These are phyloP conservation scores for Turritis glabra DNA, from an alignment of 345 rosid genomes.

Conservation along the genomic window DNA sequence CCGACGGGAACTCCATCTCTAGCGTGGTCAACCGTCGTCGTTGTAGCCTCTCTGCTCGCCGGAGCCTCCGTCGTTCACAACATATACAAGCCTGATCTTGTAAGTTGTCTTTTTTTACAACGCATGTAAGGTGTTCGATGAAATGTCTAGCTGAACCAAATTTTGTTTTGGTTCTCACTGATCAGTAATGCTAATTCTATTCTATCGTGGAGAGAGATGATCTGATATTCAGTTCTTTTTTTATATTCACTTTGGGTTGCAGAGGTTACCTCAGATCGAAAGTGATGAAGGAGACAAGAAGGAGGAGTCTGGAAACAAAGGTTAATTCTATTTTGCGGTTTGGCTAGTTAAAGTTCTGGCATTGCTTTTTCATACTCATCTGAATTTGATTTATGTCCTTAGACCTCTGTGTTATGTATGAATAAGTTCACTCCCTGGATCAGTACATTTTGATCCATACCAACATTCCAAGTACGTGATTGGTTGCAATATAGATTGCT, in stretches of 20 bases:
- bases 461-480: background rate
- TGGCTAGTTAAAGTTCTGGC: background rate
- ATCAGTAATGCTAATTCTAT: background rate
- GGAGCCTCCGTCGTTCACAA: conserved; percentile 81
- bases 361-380: background rate
- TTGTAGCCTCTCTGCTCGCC: conserved; percentile 62
- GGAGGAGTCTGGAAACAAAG: conserved; percentile 13
- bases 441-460: background rate
- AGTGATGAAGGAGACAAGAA: conserved; percentile 22
- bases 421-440: background rate
- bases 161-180: background rate
- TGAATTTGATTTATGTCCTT: background rate
- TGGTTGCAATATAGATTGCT: conserved; percentile 12
- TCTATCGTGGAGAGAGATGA: background rate
- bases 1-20: conserved; percentile 77
- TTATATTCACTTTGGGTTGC: conserved; percentile 10
- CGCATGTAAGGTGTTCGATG: conserved; percentile 46
- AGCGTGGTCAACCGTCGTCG: conserved; percentile 57
- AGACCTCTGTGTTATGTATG: background rate
- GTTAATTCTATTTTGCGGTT: background rate
- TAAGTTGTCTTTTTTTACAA: conserved; percentile 11
- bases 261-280: conserved; percentile 56
- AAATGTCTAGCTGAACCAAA: conserved; percentile 37
- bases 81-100: conserved; percentile 63
- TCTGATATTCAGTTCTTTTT: background rate